Conservation (phyloP, 2,329 filamentous ascomycete genomes). For the Aspergillus sp. region DNA sequence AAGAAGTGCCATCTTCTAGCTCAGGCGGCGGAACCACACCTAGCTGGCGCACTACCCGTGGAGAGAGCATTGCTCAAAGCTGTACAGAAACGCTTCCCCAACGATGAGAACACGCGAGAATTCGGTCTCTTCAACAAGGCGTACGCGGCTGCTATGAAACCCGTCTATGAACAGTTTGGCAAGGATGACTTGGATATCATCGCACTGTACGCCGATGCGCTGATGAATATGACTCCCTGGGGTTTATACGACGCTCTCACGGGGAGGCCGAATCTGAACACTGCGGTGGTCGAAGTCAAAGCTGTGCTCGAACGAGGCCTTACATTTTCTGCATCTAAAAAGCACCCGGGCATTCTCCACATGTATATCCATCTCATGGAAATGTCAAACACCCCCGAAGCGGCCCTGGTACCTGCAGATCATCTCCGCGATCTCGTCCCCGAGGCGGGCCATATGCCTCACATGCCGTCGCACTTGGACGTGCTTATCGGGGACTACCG, state of each 20-base stretch:
- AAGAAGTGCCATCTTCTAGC: background rate
- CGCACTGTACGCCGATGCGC: conserved; percentile 59
- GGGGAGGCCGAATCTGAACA: conserved; percentile 51
- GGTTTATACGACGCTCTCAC: conserved; percentile 58
- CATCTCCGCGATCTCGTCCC: conserved; percentile 58
- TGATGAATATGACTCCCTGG: conserved; percentile 65
- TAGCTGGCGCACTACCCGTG: conserved; percentile 16
- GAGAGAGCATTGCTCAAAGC: conserved; percentile 57
- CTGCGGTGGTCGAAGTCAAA: conserved; percentile 57
- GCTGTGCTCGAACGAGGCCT: conserved; percentile 57
- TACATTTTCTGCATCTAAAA: conserved; percentile 40
- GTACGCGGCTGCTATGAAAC: conserved; percentile 60
- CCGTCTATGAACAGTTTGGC: conserved; percentile 49
- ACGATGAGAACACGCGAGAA: conserved; percentile 44
- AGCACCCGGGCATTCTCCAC: conserved; percentile 68
- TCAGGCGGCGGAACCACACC: background rate
- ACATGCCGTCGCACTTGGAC: conserved; percentile 76
- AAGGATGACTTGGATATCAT: conserved; percentile 58
- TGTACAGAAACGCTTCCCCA: conserved; percentile 53
- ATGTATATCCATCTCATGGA: conserved; percentile 75
- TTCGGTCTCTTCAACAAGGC: conserved; percentile 52
- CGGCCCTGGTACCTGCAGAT: conserved; percentile 59
- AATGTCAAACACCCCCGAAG: conserved; percentile 65
- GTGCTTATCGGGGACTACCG: conserved; percentile 70
- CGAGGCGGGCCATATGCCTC: conserved; percentile 65